A percentile compares a stretch with the other conserved stretches of the same genome.
These are phyloP conservation scores for Hyphodiscus sp. DNA, from an alignment of 2,329 filamentous ascomycete genomes.

Conservation along the genomic window DNA sequence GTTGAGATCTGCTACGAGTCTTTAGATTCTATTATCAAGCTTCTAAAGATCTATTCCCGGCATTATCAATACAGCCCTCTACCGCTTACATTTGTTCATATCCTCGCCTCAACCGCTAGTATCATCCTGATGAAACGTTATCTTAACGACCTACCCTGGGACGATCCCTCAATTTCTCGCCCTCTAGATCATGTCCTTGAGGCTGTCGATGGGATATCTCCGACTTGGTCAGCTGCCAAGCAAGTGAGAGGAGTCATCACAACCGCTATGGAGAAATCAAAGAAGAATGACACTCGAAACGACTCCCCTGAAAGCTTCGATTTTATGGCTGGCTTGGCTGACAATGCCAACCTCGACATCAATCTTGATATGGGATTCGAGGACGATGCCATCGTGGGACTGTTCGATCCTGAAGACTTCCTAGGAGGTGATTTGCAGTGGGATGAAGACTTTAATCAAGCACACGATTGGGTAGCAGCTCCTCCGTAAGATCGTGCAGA, in stretches of 20 bases:
- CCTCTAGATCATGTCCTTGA: conserved; percentile 44
- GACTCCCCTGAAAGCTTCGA: conserved; percentile 16
- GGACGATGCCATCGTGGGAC: background rate
- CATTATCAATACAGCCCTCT: conserved; percentile 39
- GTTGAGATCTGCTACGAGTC: conserved; percentile 46
- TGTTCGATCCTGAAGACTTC: background rate
- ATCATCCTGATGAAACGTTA: conserved; percentile 41
- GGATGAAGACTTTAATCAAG: background rate
- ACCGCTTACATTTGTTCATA: conserved; percentile 43
- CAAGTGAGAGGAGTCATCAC: conserved; percentile 35
- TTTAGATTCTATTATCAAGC: conserved; percentile 37
- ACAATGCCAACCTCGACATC: background rate
- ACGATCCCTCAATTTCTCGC: conserved; percentile 40
- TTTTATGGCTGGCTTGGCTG: conserved; percentile 12
- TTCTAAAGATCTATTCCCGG: conserved; percentile 39
- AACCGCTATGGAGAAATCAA: conserved; percentile 11
- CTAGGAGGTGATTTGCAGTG: background rate
- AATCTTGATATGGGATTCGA: background rate
- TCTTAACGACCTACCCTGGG: conserved; percentile 33
- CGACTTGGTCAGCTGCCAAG: conserved; percentile 40
- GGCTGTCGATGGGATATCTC: conserved; percentile 45
- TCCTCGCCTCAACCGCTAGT: conserved; percentile 40
- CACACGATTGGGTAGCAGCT: background rate
- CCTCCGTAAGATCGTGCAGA: too few species aligned
- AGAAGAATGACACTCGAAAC: conserved; percentile 1